Evolutionary conservation across 2,329 filamentous ascomycete genomes (phyloP).

Genomic region (Colletotrichum liaoningense): DNA sequence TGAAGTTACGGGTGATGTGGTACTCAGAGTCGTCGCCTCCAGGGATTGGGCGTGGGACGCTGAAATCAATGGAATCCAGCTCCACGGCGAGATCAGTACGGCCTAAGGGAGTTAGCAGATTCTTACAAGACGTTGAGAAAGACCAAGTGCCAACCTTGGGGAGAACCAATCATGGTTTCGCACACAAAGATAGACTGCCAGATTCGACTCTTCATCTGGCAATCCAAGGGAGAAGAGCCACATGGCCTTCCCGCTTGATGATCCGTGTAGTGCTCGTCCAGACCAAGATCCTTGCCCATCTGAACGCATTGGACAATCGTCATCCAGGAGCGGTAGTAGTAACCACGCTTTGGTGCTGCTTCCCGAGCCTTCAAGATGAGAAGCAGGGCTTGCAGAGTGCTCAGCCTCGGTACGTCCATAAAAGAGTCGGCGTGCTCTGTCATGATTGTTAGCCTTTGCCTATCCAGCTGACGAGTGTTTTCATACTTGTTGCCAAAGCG

Average conservation of each 20-base stretch:
- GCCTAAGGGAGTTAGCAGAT: constrained; percentile 57
- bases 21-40: constrained; percentile 81
- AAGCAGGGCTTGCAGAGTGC: constrained; percentile 89
- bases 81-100: constrained; percentile 83
- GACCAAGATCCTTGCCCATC: constrained; percentile 91
- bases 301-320: constrained; percentile 90
- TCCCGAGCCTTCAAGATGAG: constrained; percentile 92
- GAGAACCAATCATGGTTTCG: constrained; percentile 92
- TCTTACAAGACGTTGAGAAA: background rate
- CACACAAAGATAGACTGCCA: constrained; percentile 91
- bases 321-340: constrained; percentile 98
- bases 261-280: constrained; percentile 86
- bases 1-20: constrained; percentile 84
- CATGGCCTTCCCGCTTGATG: constrained; percentile 81
- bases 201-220: constrained; percentile 84
- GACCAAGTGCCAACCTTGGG: constrained; percentile 75
- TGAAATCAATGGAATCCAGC: constrained; percentile 80
- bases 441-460: constrained; percentile 2
- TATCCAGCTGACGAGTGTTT: background rate
- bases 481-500: constrained; percentile 83
- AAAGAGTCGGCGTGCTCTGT: constrained; percentile 91
- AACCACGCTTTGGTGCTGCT: constrained; percentile 90
- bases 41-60: constrained; percentile 70
- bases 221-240: constrained; percentile 77
- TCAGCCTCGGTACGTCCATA: constrained; percentile 90